Conservation (phyloP, 2,329 filamentous ascomycete genomes). For the Sphaerulina musiva region DNA sequence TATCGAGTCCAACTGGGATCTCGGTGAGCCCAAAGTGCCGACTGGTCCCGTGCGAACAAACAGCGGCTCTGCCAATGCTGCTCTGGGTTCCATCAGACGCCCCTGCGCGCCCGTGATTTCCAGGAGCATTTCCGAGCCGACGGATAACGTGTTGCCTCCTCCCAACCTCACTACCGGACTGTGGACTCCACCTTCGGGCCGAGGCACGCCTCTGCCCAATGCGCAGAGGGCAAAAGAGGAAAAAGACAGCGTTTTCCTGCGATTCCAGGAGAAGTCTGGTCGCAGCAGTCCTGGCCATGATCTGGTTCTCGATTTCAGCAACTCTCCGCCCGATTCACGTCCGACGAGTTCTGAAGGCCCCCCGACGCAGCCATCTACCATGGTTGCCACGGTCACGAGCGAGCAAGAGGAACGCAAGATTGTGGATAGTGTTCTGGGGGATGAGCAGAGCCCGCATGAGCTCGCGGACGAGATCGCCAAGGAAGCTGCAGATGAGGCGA, state of each 20-base stretch:
- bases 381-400: slow-evolving; percentile 1
- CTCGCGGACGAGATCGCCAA: slow-evolving; percentile 9
- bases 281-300: slow-evolving; percentile 21
- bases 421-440: slow-evolving; percentile 16
- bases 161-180: slow-evolving; percentile 28
- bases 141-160: slow-evolving; percentile 30
- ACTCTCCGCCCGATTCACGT: slow-evolving; percentile 26
- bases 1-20: slow-evolving; percentile 16
- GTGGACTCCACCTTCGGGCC: slow-evolving; percentile 34
- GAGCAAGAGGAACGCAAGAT: slow-evolving; percentile 5
- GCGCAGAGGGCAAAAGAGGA: slow-evolving; percentile 23
- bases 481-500: slow-evolving; percentile 16
- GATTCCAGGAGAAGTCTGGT: slow-evolving; percentile 12
- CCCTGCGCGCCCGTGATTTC: slow-evolving; percentile 13
- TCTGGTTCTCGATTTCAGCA: slow-evolving; percentile 33
- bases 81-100: slow-evolving; percentile 22
- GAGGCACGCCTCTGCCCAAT: slow-evolving; percentile 20
- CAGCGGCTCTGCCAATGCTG: slow-evolving; percentile 18
- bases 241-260: slow-evolving; percentile 10
- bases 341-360: slow-evolving; percentile 6
- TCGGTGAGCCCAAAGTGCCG: slow-evolving; percentile 22
- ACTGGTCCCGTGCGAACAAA: slow-evolving; percentile 17
- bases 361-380: background rate
- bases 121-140: slow-evolving; percentile 29
- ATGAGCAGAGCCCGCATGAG: slow-evolving; percentile 5